Evolutionary conservation across 257 asterid genomes (phyloP).

Genomic region (Gentiana straminea): DNA sequence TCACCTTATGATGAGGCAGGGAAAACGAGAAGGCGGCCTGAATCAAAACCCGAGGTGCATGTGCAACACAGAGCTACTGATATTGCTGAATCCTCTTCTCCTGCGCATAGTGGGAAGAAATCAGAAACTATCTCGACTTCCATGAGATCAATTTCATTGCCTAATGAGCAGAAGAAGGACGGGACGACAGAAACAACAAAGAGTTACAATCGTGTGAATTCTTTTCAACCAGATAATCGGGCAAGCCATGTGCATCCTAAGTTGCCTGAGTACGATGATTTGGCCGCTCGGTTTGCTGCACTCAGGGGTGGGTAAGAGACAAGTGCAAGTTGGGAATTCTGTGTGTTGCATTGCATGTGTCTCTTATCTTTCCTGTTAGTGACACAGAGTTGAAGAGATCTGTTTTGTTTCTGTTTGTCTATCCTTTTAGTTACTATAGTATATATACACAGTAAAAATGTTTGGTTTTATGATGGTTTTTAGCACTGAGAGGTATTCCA

Average conservation of each 20-base stretch:
- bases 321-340: not conserved
- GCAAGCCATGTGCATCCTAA: conserved; percentile 91
- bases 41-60: conserved; percentile 7
- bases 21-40: conserved; percentile 25
- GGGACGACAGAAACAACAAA: conserved; percentile 28
- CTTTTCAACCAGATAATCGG: conserved; percentile 68
- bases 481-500: too few species aligned
- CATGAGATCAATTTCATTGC: conserved; percentile 66
- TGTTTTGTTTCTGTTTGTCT: too few species aligned
- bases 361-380: not conserved
- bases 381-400: too few species aligned
- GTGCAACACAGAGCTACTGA: conserved; percentile 15
- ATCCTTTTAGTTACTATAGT: too few species aligned
- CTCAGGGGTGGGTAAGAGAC: conserved; percentile 44
- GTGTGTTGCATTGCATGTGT: not conserved
- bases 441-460: too few species aligned
- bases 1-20: conserved; percentile 33
- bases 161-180: conserved; percentile 26
- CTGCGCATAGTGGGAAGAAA: conserved; percentile 18
- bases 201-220: conserved; percentile 51
- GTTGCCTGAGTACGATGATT: conserved; percentile 85
- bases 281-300: conserved; percentile 87
- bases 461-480: too few species aligned
- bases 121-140: conserved; percentile 30
- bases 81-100: conserved; percentile 33